Evolutionary conservation across 176 grass and related monocot species (phyloP), one percentile per base, ranked within the genome.

Genomic region (Cymbopogon citratus): DNA sequence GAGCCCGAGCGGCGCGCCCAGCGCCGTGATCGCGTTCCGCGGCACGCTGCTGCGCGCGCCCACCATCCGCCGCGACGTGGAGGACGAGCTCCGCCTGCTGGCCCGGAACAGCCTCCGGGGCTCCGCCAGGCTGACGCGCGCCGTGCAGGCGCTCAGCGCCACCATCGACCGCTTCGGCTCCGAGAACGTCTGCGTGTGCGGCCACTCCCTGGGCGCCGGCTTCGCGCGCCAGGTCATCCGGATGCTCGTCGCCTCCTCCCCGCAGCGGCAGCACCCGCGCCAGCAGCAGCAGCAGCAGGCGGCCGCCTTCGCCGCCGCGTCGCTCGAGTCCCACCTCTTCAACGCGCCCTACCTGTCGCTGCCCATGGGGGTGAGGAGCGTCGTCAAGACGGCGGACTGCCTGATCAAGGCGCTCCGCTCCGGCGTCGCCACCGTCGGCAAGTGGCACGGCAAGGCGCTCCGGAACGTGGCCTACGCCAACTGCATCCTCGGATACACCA

Each of bases 311-410:
- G 69, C 69, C 14, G 69, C 80, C 0, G 79, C 93, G 64, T 61
- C 91, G 62, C 87, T 94, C 3, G 95, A 97, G 69, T 97, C 83
- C 84, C 88, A 91, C 84, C 78, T 97, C 76, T 97, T 97, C 83
- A 97, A 97, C 67, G 87, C 95, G n/a, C 95, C 95, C 1, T 97
- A 93, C 54, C 92, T 91, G 74, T 97, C 95, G 14, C 85, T 94
- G 36, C 90, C 95, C 12, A 85, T 36, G 88, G 89, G 92, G 31
- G 31, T 2, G 31, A 3, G 31, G 45, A 83, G 85, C 66, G 80
- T 92, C 18, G 86, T 93, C 1, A 91, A 87, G 80, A 91, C 82
- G 75, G 88, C 90, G 0, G 90, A 91, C 81, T 92, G 76, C 68
- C 78, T 91, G 38, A 62, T 88, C 82, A 89, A 88, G 90, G 83